These are phyloP conservation scores for Yamadazyma akitaensis DNA, from an alignment of 805 yeast species.

Conservation along the genomic window DNA sequence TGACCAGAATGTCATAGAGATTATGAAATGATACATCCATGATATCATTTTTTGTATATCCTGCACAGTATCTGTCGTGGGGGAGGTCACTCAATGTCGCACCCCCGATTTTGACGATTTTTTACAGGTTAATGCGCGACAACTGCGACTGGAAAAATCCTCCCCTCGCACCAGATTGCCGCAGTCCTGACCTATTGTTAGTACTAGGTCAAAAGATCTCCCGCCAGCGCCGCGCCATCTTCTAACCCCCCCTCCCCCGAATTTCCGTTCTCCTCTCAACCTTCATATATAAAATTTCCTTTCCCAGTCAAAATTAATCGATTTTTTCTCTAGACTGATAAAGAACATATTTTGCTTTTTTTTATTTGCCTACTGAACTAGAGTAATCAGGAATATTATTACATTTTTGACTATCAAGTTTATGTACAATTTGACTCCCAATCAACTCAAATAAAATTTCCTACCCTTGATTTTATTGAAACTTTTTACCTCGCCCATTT, in stretches of 20 bases:
- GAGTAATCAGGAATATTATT: not conserved
- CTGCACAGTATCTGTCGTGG: not conserved
- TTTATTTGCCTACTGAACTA: not conserved
- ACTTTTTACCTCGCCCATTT: not conserved
- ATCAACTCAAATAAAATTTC: not conserved
- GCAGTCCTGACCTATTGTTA: not conserved
- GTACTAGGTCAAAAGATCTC: not conserved
- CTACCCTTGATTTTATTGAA: not conserved
- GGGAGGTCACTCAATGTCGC: conserved; percentile 7
- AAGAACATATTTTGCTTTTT: not conserved
- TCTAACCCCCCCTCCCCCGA: not conserved
- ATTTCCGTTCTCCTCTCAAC: not conserved
- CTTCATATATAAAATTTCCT: not conserved
- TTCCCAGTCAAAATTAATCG: conserved; percentile 3
- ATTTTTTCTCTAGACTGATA: conserved; percentile 2
- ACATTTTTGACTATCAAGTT: not conserved
- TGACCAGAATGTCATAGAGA: not conserved
- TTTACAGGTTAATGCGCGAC: not conserved
- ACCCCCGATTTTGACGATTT: not conserved
- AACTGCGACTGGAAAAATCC: not conserved
- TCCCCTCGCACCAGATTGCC: conserved; percentile 2
- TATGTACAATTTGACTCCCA: no score
- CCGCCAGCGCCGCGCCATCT: conserved; percentile 3
- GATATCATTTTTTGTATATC: conserved; percentile 1
- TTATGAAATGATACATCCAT: not conserved